phyloP scores from a whole-genome alignment of 345 rosid species.

The Acer yangbiense region DNA sequence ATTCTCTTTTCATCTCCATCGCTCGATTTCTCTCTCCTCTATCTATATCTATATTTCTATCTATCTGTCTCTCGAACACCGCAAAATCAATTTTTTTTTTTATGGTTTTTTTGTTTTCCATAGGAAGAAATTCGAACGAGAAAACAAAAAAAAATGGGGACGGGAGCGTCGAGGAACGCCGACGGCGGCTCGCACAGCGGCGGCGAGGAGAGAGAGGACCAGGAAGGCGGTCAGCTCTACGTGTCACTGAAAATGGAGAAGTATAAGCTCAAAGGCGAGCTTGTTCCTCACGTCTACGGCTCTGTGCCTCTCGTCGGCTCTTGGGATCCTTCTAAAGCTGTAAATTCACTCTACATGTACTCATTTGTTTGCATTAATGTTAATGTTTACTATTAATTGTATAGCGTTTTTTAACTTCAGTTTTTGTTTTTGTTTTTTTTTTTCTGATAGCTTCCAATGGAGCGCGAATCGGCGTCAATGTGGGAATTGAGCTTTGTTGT shows the following conservation, averaged over 20 bases:
- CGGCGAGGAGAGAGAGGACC: constrained; percentile 59
- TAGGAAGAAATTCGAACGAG: too few species aligned
- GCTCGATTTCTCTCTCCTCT: constrained; percentile 4
- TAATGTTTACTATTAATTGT: not conserved
- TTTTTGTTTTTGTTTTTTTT: not conserved
- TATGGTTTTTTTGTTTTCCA: too few species aligned
- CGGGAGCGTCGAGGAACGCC: constrained; percentile 61
- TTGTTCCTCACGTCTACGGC: constrained; percentile 91
- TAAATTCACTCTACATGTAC: constrained; percentile 21
- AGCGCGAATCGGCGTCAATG: constrained; percentile 87
- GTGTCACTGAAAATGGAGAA: constrained; percentile 92
- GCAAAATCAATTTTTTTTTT: too few species aligned
- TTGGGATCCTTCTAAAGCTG: constrained; percentile 95
- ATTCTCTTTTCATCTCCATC: not conserved
- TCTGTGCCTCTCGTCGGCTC: constrained; percentile 91
- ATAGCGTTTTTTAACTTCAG: not conserved
- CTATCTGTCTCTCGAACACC: not conserved
- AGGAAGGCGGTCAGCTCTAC: constrained; percentile 82
- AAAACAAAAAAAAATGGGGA: constrained; percentile 52
- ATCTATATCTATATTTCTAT: not conserved
- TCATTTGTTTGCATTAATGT: not conserved
- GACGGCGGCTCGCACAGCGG: constrained; percentile 51
- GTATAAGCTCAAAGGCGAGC: constrained; percentile 73
- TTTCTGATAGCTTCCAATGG: constrained; percentile 68
- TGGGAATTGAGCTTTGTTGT: constrained; percentile 95